Base-by-base conservation (phyloP, 352 stramenopile genomes). In the Thraustochytrium sp. region DNA sequence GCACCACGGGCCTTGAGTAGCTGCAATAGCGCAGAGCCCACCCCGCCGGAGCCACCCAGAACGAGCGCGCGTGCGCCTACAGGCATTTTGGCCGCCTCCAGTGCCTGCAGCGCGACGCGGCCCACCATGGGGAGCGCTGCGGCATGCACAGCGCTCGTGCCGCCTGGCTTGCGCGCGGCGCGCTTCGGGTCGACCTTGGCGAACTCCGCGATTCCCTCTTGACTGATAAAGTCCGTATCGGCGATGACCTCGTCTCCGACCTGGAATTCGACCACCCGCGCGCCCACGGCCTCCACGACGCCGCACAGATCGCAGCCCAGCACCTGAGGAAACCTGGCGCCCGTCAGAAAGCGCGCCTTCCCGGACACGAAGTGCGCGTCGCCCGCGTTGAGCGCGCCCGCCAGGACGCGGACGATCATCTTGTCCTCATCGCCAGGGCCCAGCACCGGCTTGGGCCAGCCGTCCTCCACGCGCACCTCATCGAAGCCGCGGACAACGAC, bases 1-100 rank as follows among this genome's bases (percentile, higher is more conserved):
- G 90, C 91, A 48, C 90, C 88, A 4, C 72, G 49, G 13, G 78
- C 49, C 49, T 90, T 89, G 18, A 88, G 86, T 11, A 94, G 74
- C 87, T 96, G 92, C 49, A 92, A 85, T 5, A 91, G 65, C 61
- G 93, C 87, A 29, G 88, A 90, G 9, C 92, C 92, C 2, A 95
- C 88, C 34, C 92, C 92, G 64, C 92, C 92, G 5, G 88, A 91
- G 5, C 87, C 92, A 8, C 92, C 92, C n/a, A 94, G 82, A 2
- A 95, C 89, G 4, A 95, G 75, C 23, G 95, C 87, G 29, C 91
- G 86, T 72, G 91, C 89, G 0, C 89, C 89, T 42, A 0, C 48
- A 26, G 1, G 86, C 2, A 91, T 5, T 0, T 87, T 85, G 11
- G 88, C 89, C 37, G 42, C 23, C 51, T 63, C 44, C 23, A 61